phyloP scores from a whole-genome alignment of 2,329 filamentous ascomycete species.

The Sordariomycetes sp. region DNA sequence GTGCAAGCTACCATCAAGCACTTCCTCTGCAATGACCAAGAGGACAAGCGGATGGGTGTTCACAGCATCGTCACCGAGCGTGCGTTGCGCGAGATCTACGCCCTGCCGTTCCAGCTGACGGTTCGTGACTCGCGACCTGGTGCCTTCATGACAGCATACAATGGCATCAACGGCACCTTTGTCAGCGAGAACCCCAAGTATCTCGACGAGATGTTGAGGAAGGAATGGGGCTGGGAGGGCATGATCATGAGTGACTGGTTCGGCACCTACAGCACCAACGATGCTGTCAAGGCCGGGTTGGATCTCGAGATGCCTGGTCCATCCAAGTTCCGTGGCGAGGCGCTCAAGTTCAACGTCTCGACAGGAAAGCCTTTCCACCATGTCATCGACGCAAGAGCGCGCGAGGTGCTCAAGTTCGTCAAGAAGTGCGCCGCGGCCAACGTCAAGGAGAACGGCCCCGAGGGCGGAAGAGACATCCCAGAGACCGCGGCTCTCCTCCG shows the following conservation, averaged over 20 bases:
- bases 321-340: constrained; percentile 38
- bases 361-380: constrained; percentile 47
- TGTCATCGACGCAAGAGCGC: constrained; percentile 48
- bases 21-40: constrained; percentile 54
- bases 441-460: constrained; percentile 44
- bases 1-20: constrained; percentile 51
- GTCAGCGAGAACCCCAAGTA: constrained; percentile 44
- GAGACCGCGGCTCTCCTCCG: constrained; percentile 57
- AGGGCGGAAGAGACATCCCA: constrained; percentile 45
- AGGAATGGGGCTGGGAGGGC: constrained; percentile 49
- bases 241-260: constrained; percentile 53
- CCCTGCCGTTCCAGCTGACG: constrained; percentile 48
- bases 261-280: constrained; percentile 45
- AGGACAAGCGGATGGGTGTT: constrained; percentile 47
- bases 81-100: constrained; percentile 49
- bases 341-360: constrained; percentile 40
- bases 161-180: constrained; percentile 47
- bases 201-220: constrained; percentile 39
- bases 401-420: constrained; percentile 48
- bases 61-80: constrained; percentile 45
- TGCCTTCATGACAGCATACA: constrained; percentile 51
- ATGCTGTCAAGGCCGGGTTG: constrained; percentile 39
- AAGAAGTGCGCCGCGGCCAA: constrained; percentile 39
- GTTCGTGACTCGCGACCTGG: constrained; percentile 40
- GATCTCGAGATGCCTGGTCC: constrained; percentile 54